Percentiles rank a stretch among this genome's conserved stretches.
These are phyloP conservation scores for Thamnidium elegans DNA, from an alignment of 192 early-diverging fungal species.

Conservation along the genomic window DNA sequence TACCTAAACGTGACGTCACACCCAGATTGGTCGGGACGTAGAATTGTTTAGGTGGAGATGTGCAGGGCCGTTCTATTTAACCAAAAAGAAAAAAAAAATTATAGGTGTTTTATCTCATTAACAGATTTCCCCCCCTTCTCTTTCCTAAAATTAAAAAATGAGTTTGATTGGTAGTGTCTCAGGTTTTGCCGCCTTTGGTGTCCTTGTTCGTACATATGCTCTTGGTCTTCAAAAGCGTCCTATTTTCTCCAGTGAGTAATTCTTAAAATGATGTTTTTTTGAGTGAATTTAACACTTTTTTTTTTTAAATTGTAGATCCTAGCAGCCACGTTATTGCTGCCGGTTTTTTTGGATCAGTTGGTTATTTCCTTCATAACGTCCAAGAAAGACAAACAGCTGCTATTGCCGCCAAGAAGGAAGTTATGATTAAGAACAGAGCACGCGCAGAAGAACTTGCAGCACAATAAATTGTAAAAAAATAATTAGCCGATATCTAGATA, in stretches of 20 bases:
- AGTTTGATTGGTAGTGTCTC: slow-evolving; percentile 33
- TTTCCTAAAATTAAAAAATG: slow-evolving; percentile 21
- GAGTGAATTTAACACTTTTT: background rate
- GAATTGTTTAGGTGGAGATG: too few species aligned
- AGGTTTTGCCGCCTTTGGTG: slow-evolving; percentile 43
- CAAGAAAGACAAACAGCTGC: slow-evolving; percentile 33
- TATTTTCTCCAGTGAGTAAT: slow-evolving; percentile 34
- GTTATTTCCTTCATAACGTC: slow-evolving; percentile 34
- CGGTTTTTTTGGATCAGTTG: slow-evolving; percentile 32
- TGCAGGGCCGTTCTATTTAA: too few species aligned
- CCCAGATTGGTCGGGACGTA: too few species aligned
- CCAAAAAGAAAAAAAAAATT: too few species aligned
- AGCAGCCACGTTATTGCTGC: slow-evolving; percentile 30
- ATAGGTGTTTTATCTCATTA: too few species aligned
- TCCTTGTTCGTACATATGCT: slow-evolving; percentile 42
- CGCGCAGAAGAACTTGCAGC: slow-evolving; percentile 35
- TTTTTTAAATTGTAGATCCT: slow-evolving; percentile 24
- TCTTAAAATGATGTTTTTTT: slow-evolving; percentile 4
- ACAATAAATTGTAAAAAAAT: slow-evolving; percentile 3
- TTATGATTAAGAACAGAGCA: slow-evolving; percentile 37
- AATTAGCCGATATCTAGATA: too few species aligned
- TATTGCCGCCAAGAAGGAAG: slow-evolving; percentile 37
- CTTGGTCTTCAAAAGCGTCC: slow-evolving; percentile 42
- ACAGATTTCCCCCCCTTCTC: background rate
- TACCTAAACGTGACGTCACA: too few species aligned